These are phyloP conservation scores for Fusarium redolens DNA, from an alignment of 2,329 filamentous ascomycete genomes.

Conservation along the genomic window DNA sequence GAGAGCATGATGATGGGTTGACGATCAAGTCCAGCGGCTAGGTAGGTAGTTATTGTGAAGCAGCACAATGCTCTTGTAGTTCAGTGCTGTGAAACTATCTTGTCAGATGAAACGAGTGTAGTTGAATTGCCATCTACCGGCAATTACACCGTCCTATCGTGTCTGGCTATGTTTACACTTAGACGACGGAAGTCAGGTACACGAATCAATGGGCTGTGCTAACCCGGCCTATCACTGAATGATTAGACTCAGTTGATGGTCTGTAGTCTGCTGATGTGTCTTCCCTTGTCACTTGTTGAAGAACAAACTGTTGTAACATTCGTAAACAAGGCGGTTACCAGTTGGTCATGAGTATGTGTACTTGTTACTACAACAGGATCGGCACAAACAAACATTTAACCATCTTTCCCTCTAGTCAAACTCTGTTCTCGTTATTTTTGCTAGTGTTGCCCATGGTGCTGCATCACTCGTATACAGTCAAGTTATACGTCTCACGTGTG, in stretches of 20 bases:
- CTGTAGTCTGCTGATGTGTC: constrained; percentile 1
- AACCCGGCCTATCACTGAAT: neutral
- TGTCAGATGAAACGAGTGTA: neutral
- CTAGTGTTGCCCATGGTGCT: constrained; percentile 17
- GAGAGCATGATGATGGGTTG: constrained; percentile 11
- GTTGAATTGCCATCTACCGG: neutral
- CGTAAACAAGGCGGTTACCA: constrained; percentile 2
- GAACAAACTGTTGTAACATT: neutral
- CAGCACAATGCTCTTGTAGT: constrained; percentile 1
- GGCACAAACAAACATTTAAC: neutral
- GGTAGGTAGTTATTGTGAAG: neutral
- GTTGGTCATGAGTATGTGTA: neutral
- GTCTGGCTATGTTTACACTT: neutral
- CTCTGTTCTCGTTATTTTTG: neutral
- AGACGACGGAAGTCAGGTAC: neutral
- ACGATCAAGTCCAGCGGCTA: constrained; percentile 1
- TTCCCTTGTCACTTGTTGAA: neutral
- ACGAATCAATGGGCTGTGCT: neutral
- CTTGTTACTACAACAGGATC: constrained; percentile 3
- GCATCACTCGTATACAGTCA: constrained; percentile 11
- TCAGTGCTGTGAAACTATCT: neutral
- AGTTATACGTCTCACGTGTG: neutral
- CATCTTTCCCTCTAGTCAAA: neutral
- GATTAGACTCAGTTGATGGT: neutral
- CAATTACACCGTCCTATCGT: neutral